These are phyloP conservation scores for Coelastrella sp. DNA, from an alignment of 139 green algal genomes.

Conservation along the genomic window DNA sequence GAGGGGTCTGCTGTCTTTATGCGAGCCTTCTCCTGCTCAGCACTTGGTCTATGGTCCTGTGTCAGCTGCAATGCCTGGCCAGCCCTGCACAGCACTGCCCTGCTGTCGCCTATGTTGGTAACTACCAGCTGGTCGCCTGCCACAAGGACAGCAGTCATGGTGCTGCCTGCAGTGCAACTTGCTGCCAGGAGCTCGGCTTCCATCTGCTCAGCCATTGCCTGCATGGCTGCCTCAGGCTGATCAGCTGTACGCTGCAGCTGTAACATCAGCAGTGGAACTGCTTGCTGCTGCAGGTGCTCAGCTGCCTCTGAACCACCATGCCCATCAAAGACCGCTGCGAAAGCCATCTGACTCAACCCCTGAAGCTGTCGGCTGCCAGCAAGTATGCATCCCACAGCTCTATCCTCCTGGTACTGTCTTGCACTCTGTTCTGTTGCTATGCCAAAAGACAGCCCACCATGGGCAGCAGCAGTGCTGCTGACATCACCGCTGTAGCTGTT, in stretches of 20 bases:
- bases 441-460: background rate
- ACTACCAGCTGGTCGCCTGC: slow-evolving; percentile 45
- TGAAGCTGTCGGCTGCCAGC: background rate
- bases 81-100: slow-evolving; percentile 47
- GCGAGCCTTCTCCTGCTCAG: background rate
- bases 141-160: slow-evolving; percentile 52
- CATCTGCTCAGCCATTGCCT: background rate
- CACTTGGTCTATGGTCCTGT: slow-evolving; percentile 51
- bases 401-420: slow-evolving; percentile 22
- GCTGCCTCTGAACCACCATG: slow-evolving; percentile 36
- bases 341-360: too few relatives aligned
- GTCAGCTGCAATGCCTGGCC: slow-evolving; percentile 43
- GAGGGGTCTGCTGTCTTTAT: background rate
- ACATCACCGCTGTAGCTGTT: too few relatives aligned
- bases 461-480: background rate
- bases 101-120: slow-evolving; percentile 62
- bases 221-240: background rate
- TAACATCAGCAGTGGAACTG: background rate
- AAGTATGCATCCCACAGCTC: background rate
- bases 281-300: background rate
- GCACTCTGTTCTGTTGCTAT: background rate
- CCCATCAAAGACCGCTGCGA: slow-evolving; percentile 25
- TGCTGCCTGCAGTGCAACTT: slow-evolving; percentile 40
- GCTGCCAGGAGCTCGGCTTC: background rate
- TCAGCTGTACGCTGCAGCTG: background rate